Conservation (phyloP, 768 basidiomycete species). For the Hypsizygus marmoreus region DNA sequence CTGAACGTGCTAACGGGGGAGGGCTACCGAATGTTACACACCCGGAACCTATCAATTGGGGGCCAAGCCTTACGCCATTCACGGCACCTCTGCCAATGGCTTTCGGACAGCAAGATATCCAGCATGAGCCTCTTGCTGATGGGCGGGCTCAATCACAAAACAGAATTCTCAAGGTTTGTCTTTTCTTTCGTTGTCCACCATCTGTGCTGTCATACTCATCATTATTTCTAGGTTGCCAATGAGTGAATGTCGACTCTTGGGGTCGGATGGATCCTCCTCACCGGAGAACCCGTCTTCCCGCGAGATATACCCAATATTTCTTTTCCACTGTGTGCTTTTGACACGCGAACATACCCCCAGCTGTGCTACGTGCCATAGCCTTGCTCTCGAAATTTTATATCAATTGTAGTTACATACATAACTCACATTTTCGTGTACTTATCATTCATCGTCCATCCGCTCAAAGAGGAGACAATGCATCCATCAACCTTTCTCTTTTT, state of each 20-base stretch:
- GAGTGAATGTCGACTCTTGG: not conserved
- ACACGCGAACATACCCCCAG: too few species aligned
- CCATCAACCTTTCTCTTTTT: not conserved
- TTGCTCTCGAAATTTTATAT: too few species aligned
- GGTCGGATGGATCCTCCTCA: not conserved
- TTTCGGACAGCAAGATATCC: not conserved
- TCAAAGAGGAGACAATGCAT: too few species aligned
- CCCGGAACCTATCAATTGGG: constrained; percentile 7
- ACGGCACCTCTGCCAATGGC: not conserved
- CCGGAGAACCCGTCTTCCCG: too few species aligned
- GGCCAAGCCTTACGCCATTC: constrained; percentile 6
- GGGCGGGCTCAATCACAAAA: constrained; percentile 2
- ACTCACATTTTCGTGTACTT: not conserved
- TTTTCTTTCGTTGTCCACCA: not conserved
- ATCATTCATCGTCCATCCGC: too few species aligned
- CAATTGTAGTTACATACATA: not conserved
- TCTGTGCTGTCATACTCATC: not conserved
- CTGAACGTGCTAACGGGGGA: not conserved
- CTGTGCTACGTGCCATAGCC: too few species aligned
- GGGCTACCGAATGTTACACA: not conserved
- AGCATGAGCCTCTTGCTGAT: not conserved
- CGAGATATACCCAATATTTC: too few species aligned
- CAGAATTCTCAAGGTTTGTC: constrained; percentile 12
- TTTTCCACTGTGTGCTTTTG: too few species aligned
- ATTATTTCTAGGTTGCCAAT: constrained; percentile 1